Evolutionary conservation across 306 rosid genomes (phyloP).

Genomic region (Purshia tridentata): DNA sequence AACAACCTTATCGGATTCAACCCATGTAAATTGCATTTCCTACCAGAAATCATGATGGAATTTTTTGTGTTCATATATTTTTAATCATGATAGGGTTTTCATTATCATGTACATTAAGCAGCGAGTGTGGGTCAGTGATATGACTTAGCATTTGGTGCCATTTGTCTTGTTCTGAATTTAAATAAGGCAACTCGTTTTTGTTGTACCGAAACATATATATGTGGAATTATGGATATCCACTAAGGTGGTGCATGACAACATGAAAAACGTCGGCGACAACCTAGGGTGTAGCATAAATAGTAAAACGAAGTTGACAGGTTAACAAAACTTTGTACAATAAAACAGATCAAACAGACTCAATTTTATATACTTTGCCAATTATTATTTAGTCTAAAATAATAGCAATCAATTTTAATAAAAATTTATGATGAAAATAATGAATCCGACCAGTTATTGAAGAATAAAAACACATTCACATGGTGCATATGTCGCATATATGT

Average conservation of each 20-base stretch:
- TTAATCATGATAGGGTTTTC: neutral
- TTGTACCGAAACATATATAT: neutral
- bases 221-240: neutral
- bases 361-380: no score
- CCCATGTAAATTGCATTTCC: neutral
- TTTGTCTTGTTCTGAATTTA: neutral
- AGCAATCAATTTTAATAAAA: no score
- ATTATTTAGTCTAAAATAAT: no score
- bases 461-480: no score
- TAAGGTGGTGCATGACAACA: slow-evolving; percentile 17
- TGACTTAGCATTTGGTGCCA: neutral
- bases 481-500: no score
- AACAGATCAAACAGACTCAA: no score
- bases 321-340: neutral
- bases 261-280: neutral
- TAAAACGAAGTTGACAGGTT: neutral
- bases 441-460: no score
- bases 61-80: neutral
- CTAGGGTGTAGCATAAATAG: neutral
- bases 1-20: neutral
- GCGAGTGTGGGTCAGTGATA: slow-evolving; percentile 1
- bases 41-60: neutral
- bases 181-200: neutral
- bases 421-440: no score
- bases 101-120: neutral